Base-by-base conservation (phyloP, 2,329 filamentous ascomycete species). In the Berkeleyomyces rouxiae region DNA sequence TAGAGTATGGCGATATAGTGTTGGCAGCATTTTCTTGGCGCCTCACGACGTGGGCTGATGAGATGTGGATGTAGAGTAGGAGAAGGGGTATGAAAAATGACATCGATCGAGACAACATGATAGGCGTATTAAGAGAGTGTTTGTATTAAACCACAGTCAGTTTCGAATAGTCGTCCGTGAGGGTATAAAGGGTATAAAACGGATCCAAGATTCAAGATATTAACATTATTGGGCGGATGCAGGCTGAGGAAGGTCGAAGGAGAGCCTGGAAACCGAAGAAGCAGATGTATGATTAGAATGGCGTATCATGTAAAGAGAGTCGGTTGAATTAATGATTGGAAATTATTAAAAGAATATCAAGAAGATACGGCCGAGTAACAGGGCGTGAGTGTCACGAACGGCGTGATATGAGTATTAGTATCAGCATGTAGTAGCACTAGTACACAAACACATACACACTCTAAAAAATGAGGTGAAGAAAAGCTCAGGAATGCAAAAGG, bases 21-120 rank as follows among this genome's bases (percentile, higher is more conserved):
- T n/a, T 46, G n/a, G 7, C 23, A 7, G 46, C 59, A 16, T 65
- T 69, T 58, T 75, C 72, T 63, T 75, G 72, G 65, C 75, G 72
- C 65, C 67, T 68, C 23, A 70, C 61, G 44, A 72, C 66, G 6
- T 73, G 71, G 9, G 73, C 74, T 31, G 69, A 67, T 23, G 70
- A 72, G 57, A 72, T 65, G 51, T 78, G 73, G 33, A 76, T 67
- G 49, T 70, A 69, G 49, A 77, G 58, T 3, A 73, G 59, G 31
- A 78, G 67, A 67, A 77, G 66, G 3, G 62, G 37, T n/a, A 58
- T 47, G 40, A 60, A 64, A 36, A 63, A 40, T 37, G 57, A 60
- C 6, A 51, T 37, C 43, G 49, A 53, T 33, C 49, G 47, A 11
- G 62, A 53, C 37, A 64, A 44, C 62, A 64, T 66, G 13, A 23